These are phyloP conservation scores for Aegilops umbellulata DNA, from an alignment of 176 grass and related monocot genomes.

Conservation along the genomic window DNA sequence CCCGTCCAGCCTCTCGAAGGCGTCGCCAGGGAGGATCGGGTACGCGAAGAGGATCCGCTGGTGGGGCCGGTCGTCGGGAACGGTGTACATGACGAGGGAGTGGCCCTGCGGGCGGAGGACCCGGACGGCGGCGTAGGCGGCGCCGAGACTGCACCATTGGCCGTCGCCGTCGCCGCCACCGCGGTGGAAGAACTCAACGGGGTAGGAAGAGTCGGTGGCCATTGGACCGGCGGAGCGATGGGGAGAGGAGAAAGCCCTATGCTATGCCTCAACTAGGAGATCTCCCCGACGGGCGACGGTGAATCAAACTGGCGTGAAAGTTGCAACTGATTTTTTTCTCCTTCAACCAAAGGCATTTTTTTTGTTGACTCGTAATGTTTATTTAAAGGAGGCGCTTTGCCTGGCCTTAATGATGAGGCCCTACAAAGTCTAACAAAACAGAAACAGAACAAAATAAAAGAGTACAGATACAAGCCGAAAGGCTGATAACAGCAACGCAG, in stretches of 20 bases:
- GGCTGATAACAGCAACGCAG: too few relatives aligned
- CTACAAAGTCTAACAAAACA: too few relatives aligned
- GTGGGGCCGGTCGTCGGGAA: constrained; percentile 3
- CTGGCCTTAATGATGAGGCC: too few relatives aligned
- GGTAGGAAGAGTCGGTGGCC: constrained; percentile 1
- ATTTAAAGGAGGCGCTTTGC: too few relatives aligned
- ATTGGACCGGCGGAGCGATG: not conserved
- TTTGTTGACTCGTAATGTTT: too few relatives aligned
- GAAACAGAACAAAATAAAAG: too few relatives aligned
- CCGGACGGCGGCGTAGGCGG: constrained; percentile 31
- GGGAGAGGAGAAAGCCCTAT: not conserved
- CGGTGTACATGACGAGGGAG: constrained; percentile 32
- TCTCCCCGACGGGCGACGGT: too few relatives aligned
- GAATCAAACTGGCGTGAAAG: too few relatives aligned
- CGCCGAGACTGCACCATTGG: constrained; percentile 27
- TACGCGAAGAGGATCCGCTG: constrained; percentile 36
- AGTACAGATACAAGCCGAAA: too few relatives aligned
- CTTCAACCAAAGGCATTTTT: too few relatives aligned
- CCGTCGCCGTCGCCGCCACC: not conserved
- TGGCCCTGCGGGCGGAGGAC: constrained; percentile 38
- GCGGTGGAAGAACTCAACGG: constrained; percentile 27
- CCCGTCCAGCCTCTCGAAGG: constrained; percentile 30
- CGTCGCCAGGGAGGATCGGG: constrained; percentile 36
- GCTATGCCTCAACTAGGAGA: not conserved
- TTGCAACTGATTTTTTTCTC: too few relatives aligned